Base-by-base conservation (phyloP, 352 stramenopile species). In the Phytopythium litorale region DNA sequence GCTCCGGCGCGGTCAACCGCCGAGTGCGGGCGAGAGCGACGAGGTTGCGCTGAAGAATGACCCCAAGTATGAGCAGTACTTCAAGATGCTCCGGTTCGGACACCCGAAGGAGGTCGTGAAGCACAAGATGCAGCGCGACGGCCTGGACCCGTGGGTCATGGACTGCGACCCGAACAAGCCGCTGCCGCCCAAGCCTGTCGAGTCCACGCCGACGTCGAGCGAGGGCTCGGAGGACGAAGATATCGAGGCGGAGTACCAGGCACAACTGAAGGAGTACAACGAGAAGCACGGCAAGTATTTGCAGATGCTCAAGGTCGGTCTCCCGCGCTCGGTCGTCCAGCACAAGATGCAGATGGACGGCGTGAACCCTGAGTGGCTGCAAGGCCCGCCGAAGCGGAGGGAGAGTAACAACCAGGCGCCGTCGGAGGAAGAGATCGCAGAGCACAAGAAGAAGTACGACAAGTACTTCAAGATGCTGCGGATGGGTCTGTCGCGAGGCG, bases 381-480 rank as follows among this genome's bases (percentile, higher is more conserved):
- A 94, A 37, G 79, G 72, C 4, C 78, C 81, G 1, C 84, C 81
- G 18, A 76, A 76, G 54, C 67, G 70, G 2, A 15, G 53, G 2
- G 21, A 8, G 7, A 46, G 33, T n/a, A 35, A 11, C n/a, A 46
- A 13, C 13, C 71, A 73, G 58, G 67, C 30, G 25, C 55, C 64
- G 18, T 81, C 73, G 0, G 80, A 84, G 16, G 76, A 78, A 11
- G 76, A 90, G 40, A 71, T 87, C 35, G 73, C 64, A 9, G 74
- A 76, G 1, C 81, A 92, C 62, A 71, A 70, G 33, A 68, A 84
- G 30, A 93, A 91, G 67, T 93, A 91, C 62, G 71, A 74, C 25
- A 91, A 93, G 66, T 95, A 91, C 60, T 93, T 95, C 58, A 72
- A 87, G 58, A 95, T 93, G 86, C 71, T 95, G 51, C 80, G 84